Evolutionary conservation across 495 filamentous ascomycete species (phyloP).

Genomic region (Tuber melanosporum): DNA sequence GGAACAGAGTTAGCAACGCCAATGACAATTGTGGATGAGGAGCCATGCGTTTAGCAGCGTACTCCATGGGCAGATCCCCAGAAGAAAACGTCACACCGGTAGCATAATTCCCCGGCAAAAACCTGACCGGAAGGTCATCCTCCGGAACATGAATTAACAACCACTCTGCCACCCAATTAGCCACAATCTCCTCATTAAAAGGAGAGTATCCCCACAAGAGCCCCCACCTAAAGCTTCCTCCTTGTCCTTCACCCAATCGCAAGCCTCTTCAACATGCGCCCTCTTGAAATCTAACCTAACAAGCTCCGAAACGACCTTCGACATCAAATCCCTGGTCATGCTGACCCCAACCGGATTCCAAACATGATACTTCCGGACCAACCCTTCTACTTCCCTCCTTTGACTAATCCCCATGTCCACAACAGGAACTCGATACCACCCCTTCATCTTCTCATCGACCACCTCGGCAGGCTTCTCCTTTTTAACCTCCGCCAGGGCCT

Average conservation of each 20-base stretch:
- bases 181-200: background rate
- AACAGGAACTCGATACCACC: constrained; percentile 75
- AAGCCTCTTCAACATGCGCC: constrained; percentile 84
- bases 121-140: constrained; percentile 85
- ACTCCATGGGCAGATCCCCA: constrained; percentile 53
- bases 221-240: constrained; percentile 70
- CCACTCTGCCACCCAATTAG: constrained; percentile 52
- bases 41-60: constrained; percentile 31
- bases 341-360: constrained; percentile 77
- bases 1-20: constrained; percentile 1
- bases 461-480: constrained; percentile 17
- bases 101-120: constrained; percentile 79
- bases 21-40: background rate
- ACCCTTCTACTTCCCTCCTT: constrained; percentile 65
- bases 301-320: constrained; percentile 65
- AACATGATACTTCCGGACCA: constrained; percentile 66
- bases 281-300: constrained; percentile 69
- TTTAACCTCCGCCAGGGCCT: constrained; percentile 44
- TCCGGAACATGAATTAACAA: constrained; percentile 93
- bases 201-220: background rate
- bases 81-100: constrained; percentile 79
- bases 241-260: constrained; percentile 77
- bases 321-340: constrained; percentile 54
- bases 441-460: constrained; percentile 46
- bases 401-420: constrained; percentile 84